These are phyloP conservation scores for Aspergillus bridgeri DNA, from an alignment of 495 filamentous ascomycete species.

Conservation along the genomic window DNA sequence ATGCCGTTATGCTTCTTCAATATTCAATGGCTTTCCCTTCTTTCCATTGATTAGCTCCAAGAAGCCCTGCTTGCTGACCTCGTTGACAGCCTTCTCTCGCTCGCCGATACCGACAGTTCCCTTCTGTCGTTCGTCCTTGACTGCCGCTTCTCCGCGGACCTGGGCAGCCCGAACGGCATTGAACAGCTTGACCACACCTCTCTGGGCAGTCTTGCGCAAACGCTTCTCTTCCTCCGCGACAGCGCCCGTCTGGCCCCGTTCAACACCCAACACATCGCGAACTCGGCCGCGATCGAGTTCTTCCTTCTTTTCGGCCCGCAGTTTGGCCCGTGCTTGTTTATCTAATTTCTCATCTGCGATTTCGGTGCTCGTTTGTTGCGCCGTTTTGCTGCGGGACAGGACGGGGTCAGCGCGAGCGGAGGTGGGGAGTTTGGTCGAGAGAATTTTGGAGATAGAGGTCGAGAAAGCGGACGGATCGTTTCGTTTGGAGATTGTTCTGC, in stretches of 20 bases:
- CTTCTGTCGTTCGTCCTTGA: slow-evolving; percentile 60
- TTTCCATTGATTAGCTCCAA: slow-evolving; percentile 75
- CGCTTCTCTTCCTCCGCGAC: slow-evolving; percentile 75
- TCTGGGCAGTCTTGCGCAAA: slow-evolving; percentile 80
- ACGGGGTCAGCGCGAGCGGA: slow-evolving; percentile 82
- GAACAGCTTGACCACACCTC: slow-evolving; percentile 91
- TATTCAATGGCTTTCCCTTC: slow-evolving; percentile 48
- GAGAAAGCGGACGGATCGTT: slow-evolving; percentile 90
- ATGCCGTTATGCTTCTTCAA: slow-evolving; percentile 43
- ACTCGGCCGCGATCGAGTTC: slow-evolving; percentile 85
- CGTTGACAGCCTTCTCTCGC: slow-evolving; percentile 78
- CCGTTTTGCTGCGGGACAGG: slow-evolving; percentile 70
- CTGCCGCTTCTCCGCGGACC: slow-evolving; percentile 74
- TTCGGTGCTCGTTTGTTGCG: slow-evolving; percentile 60
- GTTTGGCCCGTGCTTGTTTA: slow-evolving; percentile 67
- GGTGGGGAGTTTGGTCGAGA: slow-evolving; percentile 77
- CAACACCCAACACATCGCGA: slow-evolving; percentile 70
- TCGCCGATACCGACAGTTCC: slow-evolving; percentile 70
- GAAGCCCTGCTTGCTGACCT: slow-evolving; percentile 96
- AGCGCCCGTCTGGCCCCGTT: slow-evolving; percentile 43
- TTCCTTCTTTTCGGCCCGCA: slow-evolving; percentile 76
- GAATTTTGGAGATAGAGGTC: slow-evolving; percentile 85
- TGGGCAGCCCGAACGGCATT: slow-evolving; percentile 93
- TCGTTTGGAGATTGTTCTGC: slow-evolving; percentile 55
- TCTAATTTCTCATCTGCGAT: slow-evolving; percentile 74